A percentile compares a stretch with the other conserved stretches of the same genome.
These are phyloP conservation scores for Venturia asperata DNA, from an alignment of 2,329 filamentous ascomycete genomes.

Conservation along the genomic window DNA sequence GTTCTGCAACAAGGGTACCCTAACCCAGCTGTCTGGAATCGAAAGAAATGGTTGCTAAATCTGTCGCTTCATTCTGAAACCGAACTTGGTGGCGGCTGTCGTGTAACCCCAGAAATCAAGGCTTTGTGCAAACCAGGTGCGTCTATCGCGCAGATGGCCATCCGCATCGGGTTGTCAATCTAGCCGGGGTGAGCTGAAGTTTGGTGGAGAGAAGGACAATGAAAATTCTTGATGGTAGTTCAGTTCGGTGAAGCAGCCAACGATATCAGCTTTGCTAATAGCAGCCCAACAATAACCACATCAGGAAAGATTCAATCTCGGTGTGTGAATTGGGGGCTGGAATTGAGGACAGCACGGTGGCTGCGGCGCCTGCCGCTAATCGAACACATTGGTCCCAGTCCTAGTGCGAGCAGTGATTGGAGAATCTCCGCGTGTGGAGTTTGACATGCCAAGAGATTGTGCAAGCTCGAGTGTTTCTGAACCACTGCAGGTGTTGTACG, in stretches of 20 bases:
- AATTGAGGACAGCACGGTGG: background rate
- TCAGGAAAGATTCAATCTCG: background rate
- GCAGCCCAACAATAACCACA: background rate
- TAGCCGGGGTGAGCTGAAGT: background rate
- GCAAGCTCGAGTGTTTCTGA: background rate
- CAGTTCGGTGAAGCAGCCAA: background rate
- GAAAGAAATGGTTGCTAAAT: slow-evolving; percentile 1
- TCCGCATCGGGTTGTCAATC: background rate
- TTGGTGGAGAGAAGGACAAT: background rate
- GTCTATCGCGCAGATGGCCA: background rate
- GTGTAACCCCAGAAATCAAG: slow-evolving; percentile 1
- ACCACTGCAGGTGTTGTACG: background rate
- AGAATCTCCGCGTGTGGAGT: background rate
- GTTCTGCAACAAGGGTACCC: background rate
- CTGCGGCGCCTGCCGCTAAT: background rate
- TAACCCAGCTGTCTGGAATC: background rate
- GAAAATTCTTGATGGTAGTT: background rate
- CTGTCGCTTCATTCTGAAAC: background rate
- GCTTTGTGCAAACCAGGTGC: background rate
- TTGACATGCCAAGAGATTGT: background rate
- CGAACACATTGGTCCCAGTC: background rate
- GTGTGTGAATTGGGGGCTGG: background rate
- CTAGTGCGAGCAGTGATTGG: background rate
- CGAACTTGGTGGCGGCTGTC: background rate
- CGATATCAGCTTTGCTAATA: background rate